A percentile compares a stretch with the other conserved stretches of the same genome.
Conservation (phyloP, 257 asterid species). For the Solanum pinnatisectum region DNA sequence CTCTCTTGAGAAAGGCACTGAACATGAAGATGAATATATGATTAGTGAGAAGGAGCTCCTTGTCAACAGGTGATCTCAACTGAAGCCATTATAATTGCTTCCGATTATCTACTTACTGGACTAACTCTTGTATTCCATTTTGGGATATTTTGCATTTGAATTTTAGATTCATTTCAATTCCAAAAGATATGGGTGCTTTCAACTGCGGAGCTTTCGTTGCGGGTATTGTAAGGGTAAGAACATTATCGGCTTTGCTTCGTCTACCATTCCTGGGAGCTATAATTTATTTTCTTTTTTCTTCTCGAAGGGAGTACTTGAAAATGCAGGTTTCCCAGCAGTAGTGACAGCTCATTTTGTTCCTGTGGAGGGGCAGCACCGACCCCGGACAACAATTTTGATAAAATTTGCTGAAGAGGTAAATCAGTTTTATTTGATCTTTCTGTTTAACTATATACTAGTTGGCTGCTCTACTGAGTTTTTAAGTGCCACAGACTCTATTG, state of each 20-base stretch:
- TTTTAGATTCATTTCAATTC: constrained; percentile 79
- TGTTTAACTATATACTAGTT: background rate
- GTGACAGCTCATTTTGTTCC: constrained; percentile 98
- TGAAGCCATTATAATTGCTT: background rate
- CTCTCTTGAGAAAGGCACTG: constrained; percentile 96
- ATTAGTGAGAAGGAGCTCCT: constrained; percentile 95
- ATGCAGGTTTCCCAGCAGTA: constrained; percentile 91
- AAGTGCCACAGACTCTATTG: background rate
- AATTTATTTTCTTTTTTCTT: constrained; percentile 3
- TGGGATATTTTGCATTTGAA: constrained; percentile 10
- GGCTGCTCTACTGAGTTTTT: background rate
- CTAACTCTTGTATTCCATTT: background rate
- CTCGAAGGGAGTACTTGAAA: constrained; percentile 81
- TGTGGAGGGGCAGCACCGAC: constrained; percentile 88
- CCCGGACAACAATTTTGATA: constrained; percentile 89
- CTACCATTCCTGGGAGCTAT: background rate
- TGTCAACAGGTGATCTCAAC: constrained; percentile 57
- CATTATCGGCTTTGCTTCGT: background rate
- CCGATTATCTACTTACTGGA: background rate
- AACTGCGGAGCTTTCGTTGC: constrained; percentile 99
- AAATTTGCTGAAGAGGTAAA: constrained; percentile 92
- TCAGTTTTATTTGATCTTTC: background rate
- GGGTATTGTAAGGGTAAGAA: constrained; percentile 77
- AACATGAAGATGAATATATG: constrained; percentile 97
- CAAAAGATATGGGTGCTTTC: constrained; percentile 97